Base-by-base conservation (phyloP, 306 rosid species). In the Erythrophleum fordii region DNA sequence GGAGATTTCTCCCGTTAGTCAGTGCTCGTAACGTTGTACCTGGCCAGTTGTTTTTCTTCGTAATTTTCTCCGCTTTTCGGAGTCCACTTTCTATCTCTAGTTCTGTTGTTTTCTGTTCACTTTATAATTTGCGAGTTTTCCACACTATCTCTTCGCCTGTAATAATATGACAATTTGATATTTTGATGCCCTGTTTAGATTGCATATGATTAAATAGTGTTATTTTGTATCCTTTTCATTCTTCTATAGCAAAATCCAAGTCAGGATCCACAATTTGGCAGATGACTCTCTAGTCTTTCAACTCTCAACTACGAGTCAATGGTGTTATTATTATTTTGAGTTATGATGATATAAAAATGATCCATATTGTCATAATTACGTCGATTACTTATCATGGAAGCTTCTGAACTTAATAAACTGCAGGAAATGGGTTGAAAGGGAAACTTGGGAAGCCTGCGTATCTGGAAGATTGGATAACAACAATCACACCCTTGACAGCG, bases 391-490 rank as follows among this genome's bases (percentile, higher is more conserved):
- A 11, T 13, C 10, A 0, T 55, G 58, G 17, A 42, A 28, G 23
- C 20, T 14, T 22, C 11, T 41, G 18, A 56, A 37, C 28, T 2
- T 45, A 22, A 69, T 26, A 20, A 67, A 37, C 10, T 62, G 56
- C 49, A 89, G 97, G 72, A 42, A 87, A 89, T 69, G 89, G 56
- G 39, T 75, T 73, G 80, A 83, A 77, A 73, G 97, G 96, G 64
- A 90, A 77, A 79, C 56, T 89, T 39, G 98, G 97, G 66, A 88
- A 84, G 72, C 69, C 79, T 5, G 93, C 94, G 52, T 72, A 85
- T 66, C 67, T 94, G 83, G 89, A 92, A 82, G 73, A 87, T 1
- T 92, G 98, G 98, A 39, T 80, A 22, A 81, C 67, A 35, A 84
- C 86, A 71, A 11, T 78, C 16, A 86, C 94, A 23, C 84, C 93